A percentile compares a stretch with the other conserved stretches of the same genome.
These are phyloP conservation scores for Penicillium ucsense DNA, from an alignment of 495 filamentous ascomycete species.

Conservation along the genomic window DNA sequence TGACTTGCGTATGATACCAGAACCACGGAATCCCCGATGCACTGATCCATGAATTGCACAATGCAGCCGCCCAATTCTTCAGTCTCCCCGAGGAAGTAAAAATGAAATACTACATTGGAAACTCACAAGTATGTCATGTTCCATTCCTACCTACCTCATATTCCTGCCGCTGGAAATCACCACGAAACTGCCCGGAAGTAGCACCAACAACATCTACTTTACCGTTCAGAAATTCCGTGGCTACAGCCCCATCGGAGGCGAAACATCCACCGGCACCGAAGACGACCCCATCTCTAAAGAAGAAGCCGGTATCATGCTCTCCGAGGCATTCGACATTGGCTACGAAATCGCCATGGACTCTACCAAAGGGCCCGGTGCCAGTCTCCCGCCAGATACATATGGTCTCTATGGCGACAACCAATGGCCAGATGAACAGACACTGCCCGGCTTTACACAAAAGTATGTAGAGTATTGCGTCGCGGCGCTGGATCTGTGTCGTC, in stretches of 20 bases:
- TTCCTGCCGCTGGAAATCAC: too few species aligned
- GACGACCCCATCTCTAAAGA: constrained; percentile 6
- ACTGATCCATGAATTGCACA: constrained; percentile 26
- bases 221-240: constrained; percentile 22
- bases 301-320: constrained; percentile 15
- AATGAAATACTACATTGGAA: constrained; percentile 28
- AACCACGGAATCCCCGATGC: constrained; percentile 30
- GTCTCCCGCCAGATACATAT: constrained; percentile 11
- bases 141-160: too few species aligned
- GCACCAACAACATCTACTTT: too few species aligned
- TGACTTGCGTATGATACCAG: not conserved
- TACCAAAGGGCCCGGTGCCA: constrained; percentile 8
- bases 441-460: constrained; percentile 9
- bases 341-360: constrained; percentile 27
- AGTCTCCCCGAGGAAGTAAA: constrained; percentile 39
- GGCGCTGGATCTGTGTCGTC: constrained; percentile 20
- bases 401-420: constrained; percentile 20
- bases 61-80: constrained; percentile 37
- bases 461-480: constrained; percentile 20
- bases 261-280: constrained; percentile 17
- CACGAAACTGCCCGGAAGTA: too few species aligned
- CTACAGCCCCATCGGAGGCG: constrained; percentile 21
- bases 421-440: constrained; percentile 15
- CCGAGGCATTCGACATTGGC: constrained; percentile 33
- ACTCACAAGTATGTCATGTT: constrained; percentile 16